phyloP scores from a whole-genome alignment of 768 basidiomycete species.

The Lactarius tabidus region DNA sequence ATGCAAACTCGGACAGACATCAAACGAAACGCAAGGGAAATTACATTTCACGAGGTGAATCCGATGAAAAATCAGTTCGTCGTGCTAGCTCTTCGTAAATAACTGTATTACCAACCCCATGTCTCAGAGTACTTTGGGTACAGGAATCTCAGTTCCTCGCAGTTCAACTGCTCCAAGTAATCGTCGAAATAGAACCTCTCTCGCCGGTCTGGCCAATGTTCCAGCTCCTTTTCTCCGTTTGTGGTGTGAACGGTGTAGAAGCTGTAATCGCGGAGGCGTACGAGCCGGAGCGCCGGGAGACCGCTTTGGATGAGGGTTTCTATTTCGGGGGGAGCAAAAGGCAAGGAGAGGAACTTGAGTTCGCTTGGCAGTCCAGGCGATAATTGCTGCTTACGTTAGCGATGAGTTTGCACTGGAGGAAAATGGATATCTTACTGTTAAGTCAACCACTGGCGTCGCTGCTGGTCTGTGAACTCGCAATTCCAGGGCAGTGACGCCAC shows the following conservation, averaged over 20 bases:
- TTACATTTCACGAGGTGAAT: background rate
- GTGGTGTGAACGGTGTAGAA: slow-evolving; percentile 12
- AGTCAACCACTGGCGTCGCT: slow-evolving; percentile 21
- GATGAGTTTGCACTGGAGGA: slow-evolving; percentile 28
- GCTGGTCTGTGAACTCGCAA: slow-evolving; percentile 38
- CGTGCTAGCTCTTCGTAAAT: background rate
- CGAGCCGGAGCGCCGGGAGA: slow-evolving; percentile 13
- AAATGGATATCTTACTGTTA: background rate
- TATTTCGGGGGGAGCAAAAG: slow-evolving; percentile 1
- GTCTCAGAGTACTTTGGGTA: slow-evolving; percentile 4
- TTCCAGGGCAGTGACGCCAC: slow-evolving; percentile 41
- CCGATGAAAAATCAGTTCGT: background rate
- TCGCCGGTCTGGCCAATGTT: slow-evolving; percentile 14
- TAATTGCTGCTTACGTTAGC: slow-evolving; percentile 8
- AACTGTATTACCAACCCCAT: slow-evolving; percentile 12
- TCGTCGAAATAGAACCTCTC: slow-evolving; percentile 19
- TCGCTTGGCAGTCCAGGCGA: slow-evolving; percentile 23
- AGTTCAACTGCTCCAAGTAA: slow-evolving; percentile 18
- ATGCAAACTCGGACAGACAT: background rate
- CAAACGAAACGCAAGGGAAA: background rate
- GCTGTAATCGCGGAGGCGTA: slow-evolving; percentile 1
- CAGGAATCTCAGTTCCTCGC: slow-evolving; percentile 11
- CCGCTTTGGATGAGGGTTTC: slow-evolving; percentile 1
- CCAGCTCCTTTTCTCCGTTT: slow-evolving; percentile 4
- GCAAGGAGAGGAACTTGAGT: slow-evolving; percentile 31